phyloP scores from a whole-genome alignment of 768 basidiomycete genomes.

The Rhizopogon sp. region DNA sequence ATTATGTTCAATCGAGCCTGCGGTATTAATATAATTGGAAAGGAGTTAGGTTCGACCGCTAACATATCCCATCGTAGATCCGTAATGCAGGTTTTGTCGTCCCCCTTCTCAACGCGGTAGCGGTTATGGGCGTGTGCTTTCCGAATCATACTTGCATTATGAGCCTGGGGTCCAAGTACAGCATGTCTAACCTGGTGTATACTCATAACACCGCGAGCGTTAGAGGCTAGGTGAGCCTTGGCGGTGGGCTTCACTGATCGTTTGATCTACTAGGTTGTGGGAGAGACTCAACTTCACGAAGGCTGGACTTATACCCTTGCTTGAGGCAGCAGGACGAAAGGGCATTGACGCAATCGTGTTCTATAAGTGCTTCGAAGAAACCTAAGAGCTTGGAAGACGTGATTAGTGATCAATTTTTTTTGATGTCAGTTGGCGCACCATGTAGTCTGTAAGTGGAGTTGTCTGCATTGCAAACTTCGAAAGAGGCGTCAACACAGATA shows the following conservation, averaged over 20 bases:
- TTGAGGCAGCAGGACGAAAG: constrained; percentile 55
- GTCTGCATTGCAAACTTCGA: neutral
- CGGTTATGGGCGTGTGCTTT: constrained; percentile 69
- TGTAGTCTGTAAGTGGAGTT: neutral
- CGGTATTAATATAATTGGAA: neutral
- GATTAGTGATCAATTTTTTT: constrained; percentile 2
- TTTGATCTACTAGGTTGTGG: constrained; percentile 56
- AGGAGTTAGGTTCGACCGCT: neutral
- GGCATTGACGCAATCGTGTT: constrained; percentile 83
- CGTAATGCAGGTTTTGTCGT: constrained; percentile 92
- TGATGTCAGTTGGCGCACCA: neutral
- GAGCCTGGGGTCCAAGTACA: constrained; percentile 81
- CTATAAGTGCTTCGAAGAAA: constrained; percentile 67
- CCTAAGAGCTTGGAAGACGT: neutral
- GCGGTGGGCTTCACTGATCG: neutral
- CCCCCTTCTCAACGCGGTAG: constrained; percentile 50
- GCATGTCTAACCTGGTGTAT: constrained; percentile 91
- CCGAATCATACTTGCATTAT: constrained; percentile 74
- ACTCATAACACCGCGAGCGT: constrained; percentile 76
- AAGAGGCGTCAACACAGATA: neutral
- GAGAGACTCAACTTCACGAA: constrained; percentile 76
- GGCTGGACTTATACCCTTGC: constrained; percentile 68
- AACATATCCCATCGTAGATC: constrained; percentile 38
- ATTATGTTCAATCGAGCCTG: neutral
- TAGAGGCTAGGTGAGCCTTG: constrained; percentile 36